Base-by-base conservation (phyloP, 1,284 basidiomycete species). In the Pisolithus thermaeus region DNA sequence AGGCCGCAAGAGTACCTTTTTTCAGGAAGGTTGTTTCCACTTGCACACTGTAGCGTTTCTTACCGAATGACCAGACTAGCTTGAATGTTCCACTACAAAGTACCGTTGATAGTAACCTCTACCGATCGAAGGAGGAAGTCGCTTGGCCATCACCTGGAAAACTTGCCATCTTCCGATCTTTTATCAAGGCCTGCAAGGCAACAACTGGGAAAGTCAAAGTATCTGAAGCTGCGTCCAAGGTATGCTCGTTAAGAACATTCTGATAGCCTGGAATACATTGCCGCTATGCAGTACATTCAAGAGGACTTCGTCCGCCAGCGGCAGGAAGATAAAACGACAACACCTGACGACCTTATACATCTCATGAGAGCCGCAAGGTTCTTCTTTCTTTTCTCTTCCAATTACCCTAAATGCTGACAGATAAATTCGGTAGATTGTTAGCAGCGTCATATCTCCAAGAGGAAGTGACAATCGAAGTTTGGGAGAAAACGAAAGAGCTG, bases 241-340 rank as follows among this genome's bases (percentile, higher is more conserved):
- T 83, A 58, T 35, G 59, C 58, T 40, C 25, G 20, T 23, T 25
- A 52, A 22, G 46, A 50, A 20, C 46, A 20, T 46, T 28, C 43
- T 22, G 44, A 27, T 28, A 25, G 14, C 42, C 28, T 9, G 25
- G 14, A 30, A 27, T 18, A 43, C 7, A 16, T 18, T n/a, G 28
- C 46, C 58, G 25, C 18, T 28, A 7, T 30, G 16, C 53, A 90
- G 86, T 69, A 82, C 56, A 85, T 91, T 28, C 83, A 90, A 71
- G 73, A 81, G 7, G 84, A 89, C 56, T 91, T 90, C 61, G 84
- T 90, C 7, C 68, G 67, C 41, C 75, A 81, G 55, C 71, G 87
- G 46, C 77, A 79, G 60, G 63, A 61, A 58, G 68, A 76, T 53
- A 63, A 59, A 20, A 64, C 65, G 1, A 59, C 80, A 32, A 80